Base-by-base conservation (phyloP, 345 rosid genomes). In the Rhodamnia argentea region DNA sequence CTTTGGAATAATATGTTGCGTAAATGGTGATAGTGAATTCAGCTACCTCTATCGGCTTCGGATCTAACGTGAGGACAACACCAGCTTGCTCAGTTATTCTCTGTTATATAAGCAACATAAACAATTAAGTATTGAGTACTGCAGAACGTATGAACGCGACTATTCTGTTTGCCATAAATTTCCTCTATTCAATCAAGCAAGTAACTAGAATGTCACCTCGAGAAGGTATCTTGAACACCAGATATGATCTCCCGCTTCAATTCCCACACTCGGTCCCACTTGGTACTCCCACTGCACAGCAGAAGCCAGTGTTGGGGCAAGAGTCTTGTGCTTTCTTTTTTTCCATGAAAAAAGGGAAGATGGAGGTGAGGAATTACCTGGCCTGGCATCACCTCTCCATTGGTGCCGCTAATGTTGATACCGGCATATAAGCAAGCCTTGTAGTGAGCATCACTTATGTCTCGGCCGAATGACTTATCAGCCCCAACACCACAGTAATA, bases 351-450 rank as follows among this genome's bases (percentile, higher is more conserved):
- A 70, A 11, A 20, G 1, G 23, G 78, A 70, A 37, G 47, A 70
- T 70, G 78, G 26, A 70, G 78, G 78, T 32, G 78, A 70, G 40
- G 37, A 70, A 70, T 70, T 75, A 97, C 99, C 99, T 97, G 99
- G 88, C 99, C 99, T 2, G 99, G 99, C 99, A 97, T 97, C 88
- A 97, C 99, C 93, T 97, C 99, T 59, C 99, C 99, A 50, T 97
- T 97, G 89, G 99, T 97, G 74, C 99, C 99, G 87, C 98, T 90
- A 52, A 96, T 94, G 93, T 96, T 95, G 62, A 97, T 93, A 54
- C 99, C 99, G 74, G 99, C 99, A 90, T 94, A 97, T 84, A 97
- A 87, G 86, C 99, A 97, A 89, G 99, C 98, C 90, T 97, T 97
- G 92, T 97, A 96, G 90, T 96, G 99, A 86, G 99, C 99, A 92